These are phyloP conservation scores for Penicillium manginii DNA, from an alignment of 495 filamentous ascomycete species.

Conservation along the genomic window DNA sequence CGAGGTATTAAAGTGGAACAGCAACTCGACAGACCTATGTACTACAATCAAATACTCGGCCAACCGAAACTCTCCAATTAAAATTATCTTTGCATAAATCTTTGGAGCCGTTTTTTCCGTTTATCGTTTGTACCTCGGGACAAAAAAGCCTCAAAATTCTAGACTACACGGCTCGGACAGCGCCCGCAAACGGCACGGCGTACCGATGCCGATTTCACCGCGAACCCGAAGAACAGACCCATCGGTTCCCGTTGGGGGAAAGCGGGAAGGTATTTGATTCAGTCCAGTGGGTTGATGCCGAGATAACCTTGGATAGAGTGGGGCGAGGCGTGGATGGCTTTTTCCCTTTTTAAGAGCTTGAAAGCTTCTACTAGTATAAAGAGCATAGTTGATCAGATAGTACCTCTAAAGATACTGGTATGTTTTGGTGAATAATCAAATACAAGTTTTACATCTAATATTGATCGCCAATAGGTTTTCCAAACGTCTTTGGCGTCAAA, in stretches of 20 bases:
- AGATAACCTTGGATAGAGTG: neutral
- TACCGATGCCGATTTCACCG: slow-evolving; percentile 14
- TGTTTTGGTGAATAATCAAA: too few species aligned
- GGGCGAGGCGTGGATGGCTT: neutral
- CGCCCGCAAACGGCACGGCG: slow-evolving; percentile 8
- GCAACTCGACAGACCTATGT: neutral
- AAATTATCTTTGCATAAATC: neutral
- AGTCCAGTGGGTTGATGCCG: neutral
- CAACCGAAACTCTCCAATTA: neutral
- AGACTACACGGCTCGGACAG: neutral
- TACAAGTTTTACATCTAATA: neutral
- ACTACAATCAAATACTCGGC: slow-evolving; percentile 7
- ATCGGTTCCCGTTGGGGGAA: neutral
- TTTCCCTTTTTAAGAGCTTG: neutral
- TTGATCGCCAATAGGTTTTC: neutral
- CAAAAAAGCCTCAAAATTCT: neutral
- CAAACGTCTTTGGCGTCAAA: neutral
- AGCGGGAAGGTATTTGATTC: neutral
- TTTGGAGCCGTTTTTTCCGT: neutral
- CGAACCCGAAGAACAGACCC: slow-evolving; percentile 13
- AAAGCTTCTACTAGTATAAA: too few species aligned
- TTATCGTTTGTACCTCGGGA: neutral
- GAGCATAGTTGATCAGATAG: too few species aligned
- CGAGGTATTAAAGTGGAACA: neutral
- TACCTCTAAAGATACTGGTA: too few species aligned